Evolutionary conservation across 2,329 filamentous ascomycete genomes (phyloP), one percentile per base, ranked within the genome.

Genomic region (Fusarium sp.): DNA sequence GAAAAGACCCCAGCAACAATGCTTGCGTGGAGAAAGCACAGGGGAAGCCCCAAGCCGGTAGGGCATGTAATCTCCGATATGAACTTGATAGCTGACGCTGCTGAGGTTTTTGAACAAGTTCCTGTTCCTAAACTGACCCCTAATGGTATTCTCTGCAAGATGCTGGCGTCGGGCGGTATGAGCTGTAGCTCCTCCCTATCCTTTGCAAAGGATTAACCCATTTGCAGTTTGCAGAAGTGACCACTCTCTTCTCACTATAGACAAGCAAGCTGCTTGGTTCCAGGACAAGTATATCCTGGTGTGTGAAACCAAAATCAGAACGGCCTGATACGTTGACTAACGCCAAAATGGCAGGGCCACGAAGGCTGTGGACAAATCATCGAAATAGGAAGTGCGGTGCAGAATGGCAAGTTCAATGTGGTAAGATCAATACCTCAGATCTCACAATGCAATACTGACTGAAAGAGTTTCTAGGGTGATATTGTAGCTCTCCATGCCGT

Each of bases 401-500:
- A 19, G 6, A 19, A 35, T 0, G 11, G 31, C 0, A 38, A 35
- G 7, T 35, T 67, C 3, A 48, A 53, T 54, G 49, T 68, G 23
- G 65, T 64, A 38, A 54, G 48, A 8, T 0, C 5, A 3, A 11
- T 3, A n/a, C 9, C 15, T 2, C 4, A 5, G 4, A 2, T 31
- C 1, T 14, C 2, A 9, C n/a, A n/a, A n/a, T n/a, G n/a, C n/a
- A 10, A 9, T 1, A 1, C 3, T 4, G 6, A 2, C 17, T 29
- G 1, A 49, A 3, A 0, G 3, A 1, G 5, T 1, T 1, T 7
- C 3, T 17, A 67, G 65, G 65, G 65, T 11, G 65, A 67, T 36
- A 19, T 67, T 25, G 59, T 67, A 7, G 65, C 65, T 19, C 61
- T 67, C 7, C 65, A 67, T 32, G 65, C 62, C 1, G 65, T 67